Conservation (phyloP, 2,329 filamentous ascomycete species). For the Nigrospora sphaerica region DNA sequence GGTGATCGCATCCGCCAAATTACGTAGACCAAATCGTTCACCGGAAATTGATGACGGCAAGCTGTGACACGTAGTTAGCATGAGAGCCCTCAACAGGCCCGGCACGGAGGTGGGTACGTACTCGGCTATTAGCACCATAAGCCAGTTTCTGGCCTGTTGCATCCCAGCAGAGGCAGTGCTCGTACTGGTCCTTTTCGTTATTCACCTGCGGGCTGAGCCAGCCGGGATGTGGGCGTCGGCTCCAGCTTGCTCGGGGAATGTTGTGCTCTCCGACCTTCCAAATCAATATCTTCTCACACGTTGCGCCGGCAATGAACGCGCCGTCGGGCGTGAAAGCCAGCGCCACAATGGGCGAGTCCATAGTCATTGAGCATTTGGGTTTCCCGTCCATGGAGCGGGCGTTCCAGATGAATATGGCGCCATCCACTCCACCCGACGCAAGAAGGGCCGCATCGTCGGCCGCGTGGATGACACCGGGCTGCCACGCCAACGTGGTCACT, state of each 20-base stretch:
- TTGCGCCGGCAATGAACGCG: constrained; percentile 55
- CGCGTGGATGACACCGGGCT: constrained; percentile 38
- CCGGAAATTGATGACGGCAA: constrained; percentile 45
- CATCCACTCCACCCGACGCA: constrained; percentile 56
- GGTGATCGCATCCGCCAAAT: too few species aligned
- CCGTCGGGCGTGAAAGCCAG: constrained; percentile 58
- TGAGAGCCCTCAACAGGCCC: background rate
- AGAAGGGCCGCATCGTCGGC: constrained; percentile 47
- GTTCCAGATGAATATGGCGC: constrained; percentile 57
- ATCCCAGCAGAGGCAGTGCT: constrained; percentile 58
- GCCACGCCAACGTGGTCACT: constrained; percentile 54
- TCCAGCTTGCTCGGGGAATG: constrained; percentile 55
- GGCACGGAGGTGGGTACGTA: constrained; percentile 30
- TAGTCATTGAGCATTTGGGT: constrained; percentile 52
- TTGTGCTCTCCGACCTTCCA: constrained; percentile 57
- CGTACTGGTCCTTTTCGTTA: constrained; percentile 52
- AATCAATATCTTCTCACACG: constrained; percentile 50
- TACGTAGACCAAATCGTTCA: constrained; percentile 15
- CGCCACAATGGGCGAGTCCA: constrained; percentile 50
- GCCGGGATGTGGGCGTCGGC: constrained; percentile 43
- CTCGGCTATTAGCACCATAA: constrained; percentile 55
- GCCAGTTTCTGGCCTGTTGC: constrained; percentile 53
- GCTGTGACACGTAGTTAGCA: constrained; percentile 22
- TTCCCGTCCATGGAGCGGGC: constrained; percentile 46
- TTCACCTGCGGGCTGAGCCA: constrained; percentile 52